A percentile compares a stretch with the other conserved stretches of the same genome.
These are phyloP conservation scores for Mucor sp. DNA, from an alignment of 371 early-diverging fungal genomes.

Conservation along the genomic window DNA sequence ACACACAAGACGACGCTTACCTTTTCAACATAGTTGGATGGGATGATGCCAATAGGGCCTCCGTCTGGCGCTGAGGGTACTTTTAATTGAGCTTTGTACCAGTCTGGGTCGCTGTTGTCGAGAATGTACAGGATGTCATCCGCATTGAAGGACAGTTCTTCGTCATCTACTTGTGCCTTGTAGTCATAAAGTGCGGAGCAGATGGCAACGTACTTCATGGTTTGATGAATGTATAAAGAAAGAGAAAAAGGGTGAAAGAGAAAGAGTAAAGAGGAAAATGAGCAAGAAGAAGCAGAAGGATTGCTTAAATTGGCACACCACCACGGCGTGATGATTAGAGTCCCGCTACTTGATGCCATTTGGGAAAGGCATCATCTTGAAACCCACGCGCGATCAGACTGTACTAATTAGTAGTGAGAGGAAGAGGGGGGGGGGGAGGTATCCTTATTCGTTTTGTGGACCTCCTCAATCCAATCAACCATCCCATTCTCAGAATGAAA, in stretches of 20 bases:
- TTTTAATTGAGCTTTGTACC: conserved; percentile 78
- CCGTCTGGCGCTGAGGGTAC: conserved; percentile 37
- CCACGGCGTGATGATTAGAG: background rate
- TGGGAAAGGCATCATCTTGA: background rate
- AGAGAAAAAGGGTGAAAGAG: background rate
- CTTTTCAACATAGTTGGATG: conserved; percentile 76
- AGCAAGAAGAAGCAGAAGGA: background rate
- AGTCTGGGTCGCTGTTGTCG: conserved; percentile 70
- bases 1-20: conserved; percentile 20
- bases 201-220: conserved; percentile 47
- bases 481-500: too few species aligned
- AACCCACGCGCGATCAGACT: background rate
- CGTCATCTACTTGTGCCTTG: conserved; percentile 70
- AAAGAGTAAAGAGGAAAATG: background rate
- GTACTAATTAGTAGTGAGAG: background rate
- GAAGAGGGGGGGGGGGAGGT: too few species aligned
- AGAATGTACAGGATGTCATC: conserved; percentile 74
- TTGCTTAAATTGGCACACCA: conserved; percentile 6
- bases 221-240: background rate
- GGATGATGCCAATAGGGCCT: conserved; percentile 73
- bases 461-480: too few species aligned
- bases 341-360: background rate
- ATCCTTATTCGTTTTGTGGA: too few species aligned
- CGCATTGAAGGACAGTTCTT: conserved; percentile 84
- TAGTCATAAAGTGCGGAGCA: conserved; percentile 75